phyloP scores from a whole-genome alignment of 78 protist genomes.

The Dictyostelium intermedium region DNA sequence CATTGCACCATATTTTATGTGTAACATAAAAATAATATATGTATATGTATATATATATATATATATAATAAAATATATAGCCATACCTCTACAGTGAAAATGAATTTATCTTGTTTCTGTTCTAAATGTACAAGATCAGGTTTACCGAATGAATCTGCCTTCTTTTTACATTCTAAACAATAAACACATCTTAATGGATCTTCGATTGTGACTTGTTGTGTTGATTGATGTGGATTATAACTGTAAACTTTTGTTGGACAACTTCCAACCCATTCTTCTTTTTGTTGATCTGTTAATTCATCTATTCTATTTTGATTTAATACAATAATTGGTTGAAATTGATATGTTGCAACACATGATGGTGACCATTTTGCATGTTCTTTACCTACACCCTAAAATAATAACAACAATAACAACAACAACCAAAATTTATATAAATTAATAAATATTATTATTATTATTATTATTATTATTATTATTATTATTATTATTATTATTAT shows the following conservation, averaged over 20 bases:
- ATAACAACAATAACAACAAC: too few species aligned
- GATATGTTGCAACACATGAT: slow-evolving; percentile 83
- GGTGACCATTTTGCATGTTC: slow-evolving; percentile 96
- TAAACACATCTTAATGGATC: slow-evolving; percentile 60
- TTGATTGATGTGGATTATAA: slow-evolving; percentile 20
- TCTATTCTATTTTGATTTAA: slow-evolving; percentile 71
- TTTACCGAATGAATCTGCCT: slow-evolving; percentile 39
- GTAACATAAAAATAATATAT: too few species aligned
- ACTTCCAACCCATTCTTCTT: slow-evolving; percentile 35
- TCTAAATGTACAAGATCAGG: slow-evolving; percentile 56
- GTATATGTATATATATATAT: not conserved
- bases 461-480: too few species aligned
- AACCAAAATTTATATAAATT: not conserved
- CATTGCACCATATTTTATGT: too few species aligned
- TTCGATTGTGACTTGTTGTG: slow-evolving; percentile 30
- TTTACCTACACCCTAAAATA: slow-evolving; percentile 90
- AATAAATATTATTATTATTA: too few species aligned
- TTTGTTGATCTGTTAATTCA: slow-evolving; percentile 33
- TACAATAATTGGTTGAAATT: slow-evolving; percentile 85
- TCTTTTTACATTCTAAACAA: slow-evolving; percentile 79
- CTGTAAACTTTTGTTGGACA: slow-evolving; percentile 62
- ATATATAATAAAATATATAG: not conserved
- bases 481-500: not conserved
- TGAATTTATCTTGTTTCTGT: slow-evolving; percentile 57
- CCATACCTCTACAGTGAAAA: slow-evolving; percentile 67